Percentiles rank a stretch among this genome's conserved stretches.
phyloP scores from a whole-genome alignment of 306 rosid genomes.

The Macrotyloma uniflorum region DNA sequence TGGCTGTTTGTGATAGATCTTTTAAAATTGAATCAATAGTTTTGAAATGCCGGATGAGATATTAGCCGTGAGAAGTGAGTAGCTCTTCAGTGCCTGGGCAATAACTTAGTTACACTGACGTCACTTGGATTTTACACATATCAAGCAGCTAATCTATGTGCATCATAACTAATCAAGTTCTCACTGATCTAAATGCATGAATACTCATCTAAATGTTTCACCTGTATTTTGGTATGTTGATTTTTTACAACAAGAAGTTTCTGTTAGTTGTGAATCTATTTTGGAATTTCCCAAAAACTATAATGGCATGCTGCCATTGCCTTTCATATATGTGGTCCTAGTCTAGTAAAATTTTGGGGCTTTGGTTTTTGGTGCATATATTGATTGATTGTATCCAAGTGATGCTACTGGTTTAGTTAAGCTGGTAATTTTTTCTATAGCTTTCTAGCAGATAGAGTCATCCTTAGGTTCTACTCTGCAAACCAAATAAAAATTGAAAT shows the following conservation, averaged over 20 bases:
- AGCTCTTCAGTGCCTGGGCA: background rate
- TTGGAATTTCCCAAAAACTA: constrained; percentile 8
- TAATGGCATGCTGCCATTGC: background rate
- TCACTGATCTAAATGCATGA: background rate
- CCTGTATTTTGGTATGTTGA: constrained; percentile 22
- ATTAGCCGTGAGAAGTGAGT: constrained; percentile 15
- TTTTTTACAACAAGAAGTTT: constrained; percentile 3
- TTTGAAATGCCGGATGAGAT: constrained; percentile 21
- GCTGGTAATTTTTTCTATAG: background rate
- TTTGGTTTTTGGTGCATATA: background rate
- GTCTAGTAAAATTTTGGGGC: constrained; percentile 16
- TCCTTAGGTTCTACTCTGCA: constrained; percentile 4
- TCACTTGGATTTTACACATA: constrained; percentile 25
- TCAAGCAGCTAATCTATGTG: background rate
- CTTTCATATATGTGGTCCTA: background rate
- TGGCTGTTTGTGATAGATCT: constrained; percentile 11
- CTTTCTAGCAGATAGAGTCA: background rate
- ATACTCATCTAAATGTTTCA: background rate
- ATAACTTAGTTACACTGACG: background rate
- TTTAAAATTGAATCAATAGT: constrained; percentile 18
- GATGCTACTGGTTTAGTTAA: constrained; percentile 17
- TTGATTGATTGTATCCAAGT: constrained; percentile 27
- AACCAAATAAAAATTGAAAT: constrained; percentile 8
- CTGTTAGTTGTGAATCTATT: constrained; percentile 9
- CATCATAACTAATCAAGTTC: background rate